A percentile compares a stretch with the other conserved stretches of the same genome.
Conservation (phyloP, 805 yeast genomes). For the Yarrowia yakushimensis region DNA sequence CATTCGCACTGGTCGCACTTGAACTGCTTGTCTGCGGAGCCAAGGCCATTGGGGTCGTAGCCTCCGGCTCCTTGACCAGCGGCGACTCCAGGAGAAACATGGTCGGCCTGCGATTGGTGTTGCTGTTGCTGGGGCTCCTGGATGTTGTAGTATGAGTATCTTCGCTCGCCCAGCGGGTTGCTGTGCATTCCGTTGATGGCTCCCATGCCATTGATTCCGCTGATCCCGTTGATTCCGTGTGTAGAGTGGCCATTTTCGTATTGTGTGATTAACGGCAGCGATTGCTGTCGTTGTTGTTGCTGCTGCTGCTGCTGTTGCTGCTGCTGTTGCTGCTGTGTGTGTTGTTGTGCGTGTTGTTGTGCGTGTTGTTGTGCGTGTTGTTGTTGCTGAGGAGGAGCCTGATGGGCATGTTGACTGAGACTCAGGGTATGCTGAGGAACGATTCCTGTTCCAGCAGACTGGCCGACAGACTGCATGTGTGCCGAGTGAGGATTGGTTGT, state of each 20-base stretch:
- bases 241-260: neutral
- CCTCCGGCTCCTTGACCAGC: neutral
- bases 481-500: neutral
- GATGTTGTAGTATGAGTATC: neutral
- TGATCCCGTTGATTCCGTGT: neutral
- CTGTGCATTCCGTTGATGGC: constrained; percentile 18
- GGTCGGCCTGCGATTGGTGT: neutral
- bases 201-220: neutral
- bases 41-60: neutral
- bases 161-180: neutral
- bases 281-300: neutral
- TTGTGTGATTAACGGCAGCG: neutral
- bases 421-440: neutral
- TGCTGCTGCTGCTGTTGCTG: neutral
- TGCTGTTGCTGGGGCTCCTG: neutral
- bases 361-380: neutral
- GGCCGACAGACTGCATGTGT: constrained; percentile 17
- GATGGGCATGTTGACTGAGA: neutral
- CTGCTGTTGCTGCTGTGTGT: neutral
- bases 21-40: constrained; percentile 20
- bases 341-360: neutral
- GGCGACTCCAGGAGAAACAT: neutral
- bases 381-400: neutral
- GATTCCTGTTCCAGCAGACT: neutral
- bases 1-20: constrained; percentile 27